These are phyloP conservation scores for Byssoonygena ceratinophila DNA, from an alignment of 2,329 filamentous ascomycete species.

Conservation along the genomic window DNA sequence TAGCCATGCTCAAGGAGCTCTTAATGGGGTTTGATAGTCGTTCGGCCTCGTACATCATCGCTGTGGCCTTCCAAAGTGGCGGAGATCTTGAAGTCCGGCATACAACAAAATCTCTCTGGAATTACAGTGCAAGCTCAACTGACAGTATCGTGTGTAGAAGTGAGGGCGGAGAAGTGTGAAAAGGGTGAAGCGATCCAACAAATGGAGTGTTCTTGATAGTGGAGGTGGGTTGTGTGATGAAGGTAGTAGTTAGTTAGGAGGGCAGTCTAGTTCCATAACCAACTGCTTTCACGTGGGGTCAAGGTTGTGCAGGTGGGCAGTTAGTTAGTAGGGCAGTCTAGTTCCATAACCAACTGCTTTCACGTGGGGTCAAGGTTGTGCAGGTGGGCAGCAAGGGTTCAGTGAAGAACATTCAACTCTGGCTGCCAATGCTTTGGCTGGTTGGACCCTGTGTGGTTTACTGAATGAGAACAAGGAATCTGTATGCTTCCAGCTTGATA, in stretches of 20 bases:
- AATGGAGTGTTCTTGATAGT: not conserved
- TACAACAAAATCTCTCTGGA: slow-evolving; percentile 28
- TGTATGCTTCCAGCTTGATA: no score
- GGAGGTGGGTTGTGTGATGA: no score
- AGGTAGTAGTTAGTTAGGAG: no score
- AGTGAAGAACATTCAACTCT: no score
- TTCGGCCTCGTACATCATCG: slow-evolving; percentile 61
- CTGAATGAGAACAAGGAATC: no score
- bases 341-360: not conserved
- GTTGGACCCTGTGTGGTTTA: no score
- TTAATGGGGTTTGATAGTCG: not conserved
- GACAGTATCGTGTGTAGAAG: not conserved
- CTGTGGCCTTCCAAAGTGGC: slow-evolving; percentile 81
- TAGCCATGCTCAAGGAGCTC: not conserved
- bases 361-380: not conserved
- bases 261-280: not conserved
- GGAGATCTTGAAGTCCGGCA: slow-evolving; percentile 86
- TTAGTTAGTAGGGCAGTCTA: no score
- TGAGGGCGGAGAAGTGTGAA: not conserved
- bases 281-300: not conserved
- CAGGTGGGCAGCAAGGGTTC: no score
- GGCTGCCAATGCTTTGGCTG: no score
- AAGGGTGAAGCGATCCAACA: not conserved
- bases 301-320: not conserved
- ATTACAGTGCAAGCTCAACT: not conserved